These are phyloP conservation scores for Rhododendron ovatum DNA, from an alignment of 148 eudicot species.

Conservation along the genomic window DNA sequence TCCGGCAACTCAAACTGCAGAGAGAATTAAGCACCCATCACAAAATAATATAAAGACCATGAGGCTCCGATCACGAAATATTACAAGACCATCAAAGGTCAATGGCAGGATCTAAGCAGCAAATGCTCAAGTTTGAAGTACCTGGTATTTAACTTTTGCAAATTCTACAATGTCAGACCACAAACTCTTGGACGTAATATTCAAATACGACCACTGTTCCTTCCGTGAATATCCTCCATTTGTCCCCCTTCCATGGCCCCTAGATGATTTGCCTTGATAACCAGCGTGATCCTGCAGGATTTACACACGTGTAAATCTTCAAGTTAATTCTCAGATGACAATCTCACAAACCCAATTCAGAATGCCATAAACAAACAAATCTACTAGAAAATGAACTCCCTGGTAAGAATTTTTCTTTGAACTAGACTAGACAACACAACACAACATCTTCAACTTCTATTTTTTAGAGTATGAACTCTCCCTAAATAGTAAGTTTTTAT, in stretches of 20 bases:
- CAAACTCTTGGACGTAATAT: slow-evolving; percentile 58
- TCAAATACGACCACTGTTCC: slow-evolving; percentile 36
- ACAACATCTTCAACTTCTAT: background rate
- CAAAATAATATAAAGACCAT: background rate
- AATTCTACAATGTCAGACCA: slow-evolving; percentile 84
- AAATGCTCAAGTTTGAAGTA: slow-evolving; percentile 13
- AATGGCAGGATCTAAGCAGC: background rate
- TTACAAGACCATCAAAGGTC: slow-evolving; percentile 1
- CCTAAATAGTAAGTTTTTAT: background rate
- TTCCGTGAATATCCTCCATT: slow-evolving; percentile 39
- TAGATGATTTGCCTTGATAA: slow-evolving; percentile 48
- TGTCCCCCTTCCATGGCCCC: slow-evolving; percentile 46
- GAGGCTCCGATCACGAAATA: background rate
- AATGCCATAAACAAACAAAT: background rate
- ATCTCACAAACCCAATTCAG: background rate
- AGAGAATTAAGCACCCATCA: background rate
- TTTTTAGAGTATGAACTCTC: background rate
- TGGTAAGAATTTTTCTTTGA: background rate
- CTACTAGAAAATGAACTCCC: background rate
- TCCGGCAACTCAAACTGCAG: slow-evolving; percentile 82
- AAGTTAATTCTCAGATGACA: background rate
- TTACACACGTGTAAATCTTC: background rate
- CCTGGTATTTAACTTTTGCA: slow-evolving; percentile 93
- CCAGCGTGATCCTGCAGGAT: slow-evolving; percentile 47
- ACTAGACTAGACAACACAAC: background rate